A percentile compares a stretch with the other conserved stretches of the same genome.
phyloP scores from a whole-genome alignment of 2,329 filamentous ascomycete species.

The Magnaporthiopsis incrustans region DNA sequence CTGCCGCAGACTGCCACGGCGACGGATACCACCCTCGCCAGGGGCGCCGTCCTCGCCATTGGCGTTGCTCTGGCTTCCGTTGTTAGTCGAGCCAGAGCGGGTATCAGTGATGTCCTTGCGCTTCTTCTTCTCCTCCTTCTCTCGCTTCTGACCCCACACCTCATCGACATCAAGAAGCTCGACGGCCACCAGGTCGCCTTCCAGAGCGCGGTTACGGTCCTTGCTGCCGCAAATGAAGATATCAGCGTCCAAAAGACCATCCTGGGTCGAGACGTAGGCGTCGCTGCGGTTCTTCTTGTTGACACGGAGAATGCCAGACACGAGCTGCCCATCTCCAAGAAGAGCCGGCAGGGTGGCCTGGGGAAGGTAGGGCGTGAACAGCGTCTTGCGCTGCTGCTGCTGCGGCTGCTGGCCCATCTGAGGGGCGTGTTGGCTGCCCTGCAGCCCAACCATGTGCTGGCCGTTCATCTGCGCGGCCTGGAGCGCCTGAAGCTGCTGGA shows the following conservation, averaged over 20 bases:
- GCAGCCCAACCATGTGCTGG: slow-evolving; percentile 62
- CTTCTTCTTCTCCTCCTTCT: slow-evolving; percentile 99
- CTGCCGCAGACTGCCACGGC: slow-evolving; percentile 90
- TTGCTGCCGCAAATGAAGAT: slow-evolving; percentile 99
- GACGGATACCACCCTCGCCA: slow-evolving; percentile 76
- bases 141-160: slow-evolving; percentile 96
- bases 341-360: slow-evolving; percentile 90
- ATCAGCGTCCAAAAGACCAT: slow-evolving; percentile 82
- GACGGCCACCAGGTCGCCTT: slow-evolving; percentile 91
- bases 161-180: slow-evolving; percentile 97
- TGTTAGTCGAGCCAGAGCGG: slow-evolving; percentile 66
- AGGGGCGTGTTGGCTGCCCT: slow-evolving; percentile 65
- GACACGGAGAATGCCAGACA: slow-evolving; percentile 91
- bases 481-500: slow-evolving; percentile 84
- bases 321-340: slow-evolving; percentile 83
- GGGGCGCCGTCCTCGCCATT: slow-evolving; percentile 55
- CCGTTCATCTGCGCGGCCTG: slow-evolving; percentile 80
- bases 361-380: slow-evolving; percentile 95
- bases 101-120: slow-evolving; percentile 97
- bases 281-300: slow-evolving; percentile 99
- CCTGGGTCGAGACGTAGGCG: slow-evolving; percentile 90
- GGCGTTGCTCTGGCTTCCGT: slow-evolving; percentile 55
- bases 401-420: slow-evolving; percentile 61
- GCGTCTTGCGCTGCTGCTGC: slow-evolving; percentile 87
- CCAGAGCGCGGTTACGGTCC: slow-evolving; percentile 91